These are phyloP conservation scores for Backusella psychrophila DNA, from an alignment of 192 early-diverging fungal species.

Conservation along the genomic window DNA sequence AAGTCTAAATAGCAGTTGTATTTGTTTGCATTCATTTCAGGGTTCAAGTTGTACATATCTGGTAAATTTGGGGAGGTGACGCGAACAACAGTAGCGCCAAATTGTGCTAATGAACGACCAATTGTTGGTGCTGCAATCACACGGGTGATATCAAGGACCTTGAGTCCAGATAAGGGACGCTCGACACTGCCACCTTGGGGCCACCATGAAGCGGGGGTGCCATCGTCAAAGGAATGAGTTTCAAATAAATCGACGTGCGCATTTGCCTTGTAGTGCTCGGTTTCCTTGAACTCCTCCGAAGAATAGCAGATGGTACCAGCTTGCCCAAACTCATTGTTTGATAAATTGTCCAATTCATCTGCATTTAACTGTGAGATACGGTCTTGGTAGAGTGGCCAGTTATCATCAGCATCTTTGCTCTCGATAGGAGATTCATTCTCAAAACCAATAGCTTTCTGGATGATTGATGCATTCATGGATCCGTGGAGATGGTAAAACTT, in stretches of 20 bases:
- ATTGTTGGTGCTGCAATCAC: not conserved
- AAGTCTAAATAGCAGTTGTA: constrained; percentile 14
- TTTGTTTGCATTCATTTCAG: not conserved
- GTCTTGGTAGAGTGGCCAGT: not conserved
- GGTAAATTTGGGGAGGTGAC: not conserved
- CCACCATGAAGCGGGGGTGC: not conserved
- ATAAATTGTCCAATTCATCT: not conserved
- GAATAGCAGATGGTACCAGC: not conserved
- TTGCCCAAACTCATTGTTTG: not conserved
- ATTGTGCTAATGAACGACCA: not conserved
- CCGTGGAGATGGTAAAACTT: not conserved
- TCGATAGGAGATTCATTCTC: not conserved
- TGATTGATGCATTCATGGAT: not conserved
- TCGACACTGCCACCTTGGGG: not conserved
- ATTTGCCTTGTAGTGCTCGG: not conserved
- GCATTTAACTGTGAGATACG: not conserved
- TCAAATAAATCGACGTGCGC: not conserved
- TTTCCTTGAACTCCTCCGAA: not conserved
- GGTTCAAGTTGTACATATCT: not conserved
- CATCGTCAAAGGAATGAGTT: not conserved
- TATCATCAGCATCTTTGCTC: not conserved
- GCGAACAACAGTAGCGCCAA: not conserved
- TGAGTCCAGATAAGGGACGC: not conserved
- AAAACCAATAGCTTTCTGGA: not conserved
- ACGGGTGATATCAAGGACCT: not conserved